Evolutionary conservation across 768 basidiomycete genomes (phyloP).

Genomic region (Leucosporidium scottii): DNA sequence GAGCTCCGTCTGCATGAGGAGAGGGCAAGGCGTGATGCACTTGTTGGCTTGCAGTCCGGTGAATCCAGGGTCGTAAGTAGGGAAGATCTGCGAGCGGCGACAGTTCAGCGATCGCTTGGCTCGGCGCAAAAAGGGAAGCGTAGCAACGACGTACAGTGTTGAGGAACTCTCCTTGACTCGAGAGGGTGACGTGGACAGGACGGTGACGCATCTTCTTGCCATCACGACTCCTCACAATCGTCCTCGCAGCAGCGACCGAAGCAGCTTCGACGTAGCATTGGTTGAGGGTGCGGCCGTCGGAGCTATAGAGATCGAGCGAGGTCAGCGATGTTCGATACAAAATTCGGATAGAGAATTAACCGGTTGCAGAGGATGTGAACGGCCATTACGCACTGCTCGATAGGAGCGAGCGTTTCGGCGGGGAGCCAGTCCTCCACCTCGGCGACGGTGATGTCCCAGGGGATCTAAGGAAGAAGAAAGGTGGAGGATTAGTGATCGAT

Average conservation of each 20-base stretch:
- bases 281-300: slow-evolving; percentile 28
- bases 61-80: slow-evolving; percentile 21
- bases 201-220: slow-evolving; percentile 11
- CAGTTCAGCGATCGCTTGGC: not conserved
- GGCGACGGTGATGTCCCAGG: slow-evolving; percentile 21
- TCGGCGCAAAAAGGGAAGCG: not conserved
- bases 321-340: too few species aligned
- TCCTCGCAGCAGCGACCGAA: slow-evolving; percentile 8
- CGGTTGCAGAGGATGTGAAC: slow-evolving; percentile 33
- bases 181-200: slow-evolving; percentile 18
- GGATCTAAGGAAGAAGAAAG: not conserved
- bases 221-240: slow-evolving; percentile 21
- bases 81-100: slow-evolving; percentile 19
- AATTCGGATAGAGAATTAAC: slow-evolving; percentile 3
- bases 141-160: slow-evolving; percentile 12
- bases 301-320: not conserved
- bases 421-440: slow-evolving; percentile 28
- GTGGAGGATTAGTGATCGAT: not conserved
- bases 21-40: not conserved
- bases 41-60: slow-evolving; percentile 1
- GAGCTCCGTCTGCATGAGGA: slow-evolving; percentile 24
- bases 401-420: slow-evolving; percentile 10
- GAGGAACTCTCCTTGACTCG: slow-evolving; percentile 16
- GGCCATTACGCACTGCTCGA: slow-evolving; percentile 15
- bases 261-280: slow-evolving; percentile 29